Percentiles rank a stretch among this genome's conserved stretches.
Conservation (phyloP, 176 grass and related monocot species). For the Typha latifolia region DNA sequence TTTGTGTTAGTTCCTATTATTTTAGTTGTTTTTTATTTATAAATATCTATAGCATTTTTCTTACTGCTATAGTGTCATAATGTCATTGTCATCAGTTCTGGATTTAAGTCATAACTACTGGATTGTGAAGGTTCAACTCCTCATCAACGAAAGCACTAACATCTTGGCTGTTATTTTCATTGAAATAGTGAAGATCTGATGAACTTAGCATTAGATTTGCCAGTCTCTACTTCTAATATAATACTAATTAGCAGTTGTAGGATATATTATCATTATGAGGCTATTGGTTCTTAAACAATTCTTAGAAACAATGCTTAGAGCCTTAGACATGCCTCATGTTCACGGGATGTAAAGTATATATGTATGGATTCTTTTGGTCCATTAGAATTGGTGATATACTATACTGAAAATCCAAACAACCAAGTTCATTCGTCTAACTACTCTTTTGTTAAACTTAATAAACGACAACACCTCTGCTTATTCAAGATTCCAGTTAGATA, state of each 20-base stretch:
- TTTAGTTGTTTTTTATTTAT: neutral
- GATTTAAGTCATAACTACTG: slow-evolving; percentile 59
- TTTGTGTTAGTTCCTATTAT: too few relatives aligned
- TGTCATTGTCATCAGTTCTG: slow-evolving; percentile 11
- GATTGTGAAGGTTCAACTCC: slow-evolving; percentile 40
- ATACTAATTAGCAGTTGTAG: slow-evolving; percentile 29
- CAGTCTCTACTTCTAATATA: slow-evolving; percentile 21
- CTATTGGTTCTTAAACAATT: slow-evolving; percentile 29
- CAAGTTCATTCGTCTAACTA: neutral
- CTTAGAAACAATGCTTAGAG: slow-evolving; percentile 16
- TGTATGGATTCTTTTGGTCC: neutral
- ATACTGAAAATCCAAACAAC: neutral
- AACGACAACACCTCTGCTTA: neutral
- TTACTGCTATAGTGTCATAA: neutral
- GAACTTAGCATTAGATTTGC: slow-evolving; percentile 57
- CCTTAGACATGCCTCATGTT: neutral
- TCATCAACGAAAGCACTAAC: slow-evolving; percentile 29
- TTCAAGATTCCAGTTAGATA: neutral
- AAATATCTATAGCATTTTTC: slow-evolving; percentile 2
- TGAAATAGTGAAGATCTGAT: slow-evolving; percentile 39
- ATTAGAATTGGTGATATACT: neutral
- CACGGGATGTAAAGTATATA: neutral
- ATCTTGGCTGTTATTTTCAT: slow-evolving; percentile 31
- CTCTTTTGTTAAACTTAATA: neutral
- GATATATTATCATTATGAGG: slow-evolving; percentile 18